phyloP scores from a whole-genome alignment of 768 basidiomycete genomes.

The Fomitopsis pulvina region DNA sequence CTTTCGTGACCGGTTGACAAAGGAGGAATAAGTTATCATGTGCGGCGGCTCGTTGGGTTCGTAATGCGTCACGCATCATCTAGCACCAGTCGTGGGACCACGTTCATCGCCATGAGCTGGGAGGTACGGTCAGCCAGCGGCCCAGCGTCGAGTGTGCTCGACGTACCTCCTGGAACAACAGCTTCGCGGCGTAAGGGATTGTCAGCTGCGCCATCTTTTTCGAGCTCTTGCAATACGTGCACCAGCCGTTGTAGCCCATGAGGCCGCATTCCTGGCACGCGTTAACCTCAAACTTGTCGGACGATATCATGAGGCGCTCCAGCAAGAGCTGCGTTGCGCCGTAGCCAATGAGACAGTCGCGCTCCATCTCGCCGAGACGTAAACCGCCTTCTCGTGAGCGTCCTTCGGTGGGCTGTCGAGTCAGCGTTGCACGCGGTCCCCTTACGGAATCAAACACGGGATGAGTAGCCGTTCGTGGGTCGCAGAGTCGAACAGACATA shows the following conservation, averaged over 20 bases:
- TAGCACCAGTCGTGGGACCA: slow-evolving; percentile 18
- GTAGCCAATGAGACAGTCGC: slow-evolving; percentile 96
- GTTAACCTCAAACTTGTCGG: slow-evolving; percentile 95
- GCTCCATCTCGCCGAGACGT: slow-evolving; percentile 98
- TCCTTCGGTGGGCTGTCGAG: slow-evolving; percentile 97
- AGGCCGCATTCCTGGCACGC: slow-evolving; percentile 93
- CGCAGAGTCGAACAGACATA: slow-evolving; percentile 25
- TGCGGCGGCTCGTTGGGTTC: not conserved
- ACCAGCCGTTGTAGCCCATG: slow-evolving; percentile 95
- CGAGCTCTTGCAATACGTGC: slow-evolving; percentile 95
- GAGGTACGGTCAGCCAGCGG: not conserved
- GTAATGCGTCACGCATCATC: slow-evolving; percentile 15
- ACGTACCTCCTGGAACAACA: slow-evolving; percentile 83
- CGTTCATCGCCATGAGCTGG: slow-evolving; percentile 21
- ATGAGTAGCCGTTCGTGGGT: not conserved
- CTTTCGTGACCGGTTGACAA: not conserved
- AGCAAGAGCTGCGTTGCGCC: slow-evolving; percentile 96
- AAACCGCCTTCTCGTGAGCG: slow-evolving; percentile 96
- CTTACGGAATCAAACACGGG: slow-evolving; percentile 28
- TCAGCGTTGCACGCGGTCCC: slow-evolving; percentile 93
- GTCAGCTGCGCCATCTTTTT: slow-evolving; percentile 94
- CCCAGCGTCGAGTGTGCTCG: not conserved
- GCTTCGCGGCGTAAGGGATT: slow-evolving; percentile 93
- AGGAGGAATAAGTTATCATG: not conserved
- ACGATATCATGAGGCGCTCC: slow-evolving; percentile 98